Base-by-base conservation (phyloP, 2,329 filamentous ascomycete genomes). In the Didymella glomerata region DNA sequence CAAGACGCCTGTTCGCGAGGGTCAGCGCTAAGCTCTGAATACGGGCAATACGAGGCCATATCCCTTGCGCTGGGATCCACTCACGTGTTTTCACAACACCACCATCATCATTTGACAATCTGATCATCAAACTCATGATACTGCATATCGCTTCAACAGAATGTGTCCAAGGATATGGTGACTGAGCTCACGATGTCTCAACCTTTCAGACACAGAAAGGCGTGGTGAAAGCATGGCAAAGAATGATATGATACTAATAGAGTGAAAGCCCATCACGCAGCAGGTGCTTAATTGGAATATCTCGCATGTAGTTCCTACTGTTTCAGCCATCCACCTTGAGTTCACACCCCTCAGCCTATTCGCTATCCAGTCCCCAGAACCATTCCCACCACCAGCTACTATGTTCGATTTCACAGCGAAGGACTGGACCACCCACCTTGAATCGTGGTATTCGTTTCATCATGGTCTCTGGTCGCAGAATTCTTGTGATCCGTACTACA, bases 401-500 rank as follows among this genome's bases (percentile, higher is more conserved):
- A 53, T 53, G 50, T 16, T 18, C 7, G 32, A 32, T 24, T 32
- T 16, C 22, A 53, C 50, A 13, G 4, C n/a, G 30, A 8, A 53
- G 36, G 27, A 46, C n/a, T 53, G 41, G 50, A 24, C 40, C 8
- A 11, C 18, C 13, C 10, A 30, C 11, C 42, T 53, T 22, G 9
- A 36, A 30, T n/a, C 16, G n/a, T 16, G 13, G 27, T 53, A 38
- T 13, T 53, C 42, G 7, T 53, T 46, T 4, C 2, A 14, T 4
- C 7, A 11, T 3, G n/a, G 11, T 14, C 14, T 25, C n/a, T 34
- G 28, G 45, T 20, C 9, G 36, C 20, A 25, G 10, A 24, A 47
- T n/a, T n/a, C 30, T 20, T 38, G 41, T 24, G 40, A 59, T 25
- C 57, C 57, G 1, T 60, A 54, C 20, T 16, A n/a, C 4, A 32